Evolutionary conservation across 176 grass and related monocot species (phyloP), one percentile per base, ranked within the genome.

Genomic region (Elymus sibiricus): DNA sequence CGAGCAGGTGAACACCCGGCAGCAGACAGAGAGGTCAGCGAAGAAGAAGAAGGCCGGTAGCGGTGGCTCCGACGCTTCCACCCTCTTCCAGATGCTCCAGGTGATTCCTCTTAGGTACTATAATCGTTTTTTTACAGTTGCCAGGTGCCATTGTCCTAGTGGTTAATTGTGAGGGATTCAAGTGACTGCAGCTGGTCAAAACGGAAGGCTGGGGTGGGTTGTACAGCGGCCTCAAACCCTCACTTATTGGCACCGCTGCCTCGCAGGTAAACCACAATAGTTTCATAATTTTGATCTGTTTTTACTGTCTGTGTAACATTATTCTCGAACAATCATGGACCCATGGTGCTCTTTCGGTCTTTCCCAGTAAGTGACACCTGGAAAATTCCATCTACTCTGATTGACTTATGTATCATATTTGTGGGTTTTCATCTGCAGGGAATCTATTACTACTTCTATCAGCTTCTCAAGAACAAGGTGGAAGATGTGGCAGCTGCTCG

Each of bases 401-500:
- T 19, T 79, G 0, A 2, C 15, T 74, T 39, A 7, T 11, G 24
- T 10, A 24, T 59, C 46, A 13, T 7, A 0, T 73, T 37, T 75
- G 22, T 75, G 37, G 9, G 6, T 86, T 58, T 77, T 38, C 24
- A 55, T 24, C 19, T 87, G 74, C 86, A 99, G 97, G 94, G 97
- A 66, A 94, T 99, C 75, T 99, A 99, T 89, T 99, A 99, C 88
- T 99, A 99, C 61, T 94, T 96, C 89, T 99, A 99, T 76, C 97
- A 99, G 81, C 70, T 96, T 60, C 81, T 99, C 43, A 99, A 99
- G 90, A 99, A 99, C 82, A 94, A 91, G 79, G 90, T 88, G 27
- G 97, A 99, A 86, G 80, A 89, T 66, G 38, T 81, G 25, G 97
- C 92, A 44, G 83, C 80, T 85, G 90, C 82, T 66, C 87, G 83